Evolutionary conservation across 768 basidiomycete species (phyloP).

Genomic region (Suillus americanus): DNA sequence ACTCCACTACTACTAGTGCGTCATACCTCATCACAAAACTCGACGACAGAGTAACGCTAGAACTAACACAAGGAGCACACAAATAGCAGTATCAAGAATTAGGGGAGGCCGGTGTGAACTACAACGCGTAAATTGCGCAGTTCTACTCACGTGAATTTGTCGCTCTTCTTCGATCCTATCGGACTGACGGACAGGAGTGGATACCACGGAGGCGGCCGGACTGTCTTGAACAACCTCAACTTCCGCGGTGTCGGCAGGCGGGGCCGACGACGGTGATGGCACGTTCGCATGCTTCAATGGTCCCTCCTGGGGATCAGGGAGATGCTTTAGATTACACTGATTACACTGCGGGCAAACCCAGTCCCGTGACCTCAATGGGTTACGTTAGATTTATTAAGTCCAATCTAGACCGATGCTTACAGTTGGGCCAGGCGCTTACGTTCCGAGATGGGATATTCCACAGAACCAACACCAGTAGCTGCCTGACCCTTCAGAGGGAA

Average conservation of each 20-base stretch:
- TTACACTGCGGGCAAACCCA: constrained; percentile 81
- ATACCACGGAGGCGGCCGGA: constrained; percentile 14
- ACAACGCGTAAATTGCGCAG: constrained; percentile 14
- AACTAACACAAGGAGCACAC: constrained; percentile 65
- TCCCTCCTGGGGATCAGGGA: constrained; percentile 59
- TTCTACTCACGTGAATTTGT: constrained; percentile 17
- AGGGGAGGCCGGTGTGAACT: constrained; percentile 49
- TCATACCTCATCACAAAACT: constrained; percentile 33
- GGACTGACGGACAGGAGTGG: constrained; percentile 12
- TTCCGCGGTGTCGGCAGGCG: constrained; percentile 18
- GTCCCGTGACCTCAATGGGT: constrained; percentile 62
- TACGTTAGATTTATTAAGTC: constrained; percentile 8
- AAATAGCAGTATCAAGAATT: constrained; percentile 72
- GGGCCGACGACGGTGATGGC: not conserved
- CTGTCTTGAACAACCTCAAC: constrained; percentile 16
- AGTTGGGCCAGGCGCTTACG: constrained; percentile 74
- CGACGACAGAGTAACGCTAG: constrained; percentile 69
- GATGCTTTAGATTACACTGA: constrained; percentile 60
- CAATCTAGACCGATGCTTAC: constrained; percentile 44
- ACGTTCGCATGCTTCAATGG: constrained; percentile 15
- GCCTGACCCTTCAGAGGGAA: constrained; percentile 88
- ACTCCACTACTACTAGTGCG: not conserved
- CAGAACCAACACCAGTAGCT: constrained; percentile 83
- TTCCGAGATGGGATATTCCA: constrained; percentile 74
- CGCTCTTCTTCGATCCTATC: constrained; percentile 13